phyloP scores from a whole-genome alignment of 2,329 filamentous ascomycete genomes.

The Diplodia intermedia region DNA sequence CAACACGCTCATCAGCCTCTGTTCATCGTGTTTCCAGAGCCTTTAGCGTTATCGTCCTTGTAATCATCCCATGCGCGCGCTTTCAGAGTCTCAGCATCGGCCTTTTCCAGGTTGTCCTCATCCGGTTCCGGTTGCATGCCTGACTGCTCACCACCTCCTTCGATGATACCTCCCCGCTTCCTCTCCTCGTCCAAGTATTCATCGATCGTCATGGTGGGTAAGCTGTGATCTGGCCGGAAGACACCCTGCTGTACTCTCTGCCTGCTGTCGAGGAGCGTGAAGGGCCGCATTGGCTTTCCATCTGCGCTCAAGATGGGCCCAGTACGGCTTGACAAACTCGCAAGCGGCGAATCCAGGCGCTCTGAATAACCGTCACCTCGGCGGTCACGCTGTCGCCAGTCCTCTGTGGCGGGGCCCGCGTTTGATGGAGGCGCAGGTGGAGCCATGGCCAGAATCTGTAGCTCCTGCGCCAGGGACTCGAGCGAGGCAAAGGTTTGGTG shows the following conservation, averaged over 20 bases:
- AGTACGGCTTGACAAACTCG: slow-evolving; percentile 50
- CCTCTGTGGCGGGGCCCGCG: slow-evolving; percentile 46
- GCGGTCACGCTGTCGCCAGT: slow-evolving; percentile 55
- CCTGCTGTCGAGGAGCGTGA: slow-evolving; percentile 81
- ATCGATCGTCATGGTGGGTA: slow-evolving; percentile 97
- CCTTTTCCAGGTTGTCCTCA: slow-evolving; percentile 88
- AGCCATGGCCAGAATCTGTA: slow-evolving; percentile 79
- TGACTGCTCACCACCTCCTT: slow-evolving; percentile 83
- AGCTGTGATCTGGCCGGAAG: slow-evolving; percentile 87
- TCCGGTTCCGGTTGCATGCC: slow-evolving; percentile 74
- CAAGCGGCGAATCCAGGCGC: slow-evolving; percentile 71
- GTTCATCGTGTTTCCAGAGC: slow-evolving; percentile 83
- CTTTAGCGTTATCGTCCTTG: slow-evolving; percentile 85
- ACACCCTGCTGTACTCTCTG: slow-evolving; percentile 79
- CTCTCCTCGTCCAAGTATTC: slow-evolving; percentile 95
- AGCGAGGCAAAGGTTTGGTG: slow-evolving; percentile 85
- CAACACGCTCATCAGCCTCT: slow-evolving; percentile 58
- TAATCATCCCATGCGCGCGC: slow-evolving; percentile 96
- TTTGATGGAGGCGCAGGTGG: slow-evolving; percentile 60
- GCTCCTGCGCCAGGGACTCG: slow-evolving; percentile 85
- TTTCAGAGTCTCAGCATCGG: slow-evolving; percentile 90
- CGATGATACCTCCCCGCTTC: slow-evolving; percentile 83
- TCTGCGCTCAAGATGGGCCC: slow-evolving; percentile 78
- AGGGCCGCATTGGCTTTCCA: slow-evolving; percentile 88
- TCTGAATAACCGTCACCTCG: slow-evolving; percentile 68